Conservation (phyloP, 768 basidiomycete species). For the Naganishia friedmannii region DNA sequence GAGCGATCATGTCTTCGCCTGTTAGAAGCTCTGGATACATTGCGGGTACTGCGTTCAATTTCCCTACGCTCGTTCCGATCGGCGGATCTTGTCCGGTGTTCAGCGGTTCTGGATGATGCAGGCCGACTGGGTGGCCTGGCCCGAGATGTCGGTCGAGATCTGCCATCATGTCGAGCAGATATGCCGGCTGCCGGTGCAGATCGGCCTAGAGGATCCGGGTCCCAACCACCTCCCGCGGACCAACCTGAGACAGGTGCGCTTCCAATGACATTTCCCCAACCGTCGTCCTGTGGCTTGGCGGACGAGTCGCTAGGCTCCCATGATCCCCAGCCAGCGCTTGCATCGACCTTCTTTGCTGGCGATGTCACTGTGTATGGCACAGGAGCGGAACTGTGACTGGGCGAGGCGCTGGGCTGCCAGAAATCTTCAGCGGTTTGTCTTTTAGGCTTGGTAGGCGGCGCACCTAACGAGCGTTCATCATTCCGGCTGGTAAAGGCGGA, state of each 20-base stretch:
- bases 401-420: background rate
- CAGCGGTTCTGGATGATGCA: background rate
- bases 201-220: background rate
- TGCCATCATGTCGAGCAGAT: background rate
- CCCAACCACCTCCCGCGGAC: background rate
- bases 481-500: background rate
- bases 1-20: background rate
- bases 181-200: background rate
- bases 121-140: background rate
- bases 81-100: background rate
- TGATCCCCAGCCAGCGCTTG: background rate
- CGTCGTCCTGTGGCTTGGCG: background rate
- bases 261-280: slow-evolving; percentile 4
- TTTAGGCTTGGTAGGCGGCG: slow-evolving; percentile 16
- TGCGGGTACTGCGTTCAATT: background rate
- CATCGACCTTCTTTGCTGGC: background rate
- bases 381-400: background rate
- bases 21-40: background rate
- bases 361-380: background rate
- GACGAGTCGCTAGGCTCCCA: slow-evolving; percentile 17
- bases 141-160: background rate
- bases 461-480: background rate
- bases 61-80: background rate
- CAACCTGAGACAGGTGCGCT: background rate
- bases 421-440: slow-evolving; percentile 14